These are phyloP conservation scores for Salix brachista DNA, from an alignment of 345 rosid genomes.

Conservation along the genomic window DNA sequence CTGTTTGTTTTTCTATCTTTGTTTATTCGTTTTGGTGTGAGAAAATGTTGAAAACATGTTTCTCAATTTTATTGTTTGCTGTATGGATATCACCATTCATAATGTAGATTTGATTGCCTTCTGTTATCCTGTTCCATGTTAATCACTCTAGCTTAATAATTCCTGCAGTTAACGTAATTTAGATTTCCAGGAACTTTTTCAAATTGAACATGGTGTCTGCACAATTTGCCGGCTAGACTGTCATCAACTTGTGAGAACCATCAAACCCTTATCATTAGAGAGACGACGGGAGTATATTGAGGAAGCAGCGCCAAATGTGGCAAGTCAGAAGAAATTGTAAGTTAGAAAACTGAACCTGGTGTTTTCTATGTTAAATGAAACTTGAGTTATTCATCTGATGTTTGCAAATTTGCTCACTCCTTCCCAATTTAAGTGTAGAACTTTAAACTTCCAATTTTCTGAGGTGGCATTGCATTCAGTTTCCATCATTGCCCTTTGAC, in stretches of 20 bases:
- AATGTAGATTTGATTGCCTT: neutral
- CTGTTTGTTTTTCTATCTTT: neutral
- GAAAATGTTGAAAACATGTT: neutral
- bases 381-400: neutral
- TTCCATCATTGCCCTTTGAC: too few species aligned
- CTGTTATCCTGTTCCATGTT: neutral
- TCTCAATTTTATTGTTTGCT: neutral
- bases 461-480: too few species aligned
- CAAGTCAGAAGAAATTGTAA: constrained; percentile 60
- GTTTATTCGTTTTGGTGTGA: neutral
- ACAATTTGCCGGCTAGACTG: constrained; percentile 80
- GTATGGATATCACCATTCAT: neutral
- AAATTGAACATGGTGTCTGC: constrained; percentile 79
- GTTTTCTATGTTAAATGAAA: neutral
- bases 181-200: constrained; percentile 74
- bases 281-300: constrained; percentile 51
- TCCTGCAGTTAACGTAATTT: neutral
- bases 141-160: neutral
- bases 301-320: constrained; percentile 66
- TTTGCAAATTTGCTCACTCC: neutral
- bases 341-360: constrained; percentile 18
- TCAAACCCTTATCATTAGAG: constrained; percentile 66
- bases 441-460: too few species aligned
- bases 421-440: neutral
- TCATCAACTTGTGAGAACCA: constrained; percentile 66